phyloP scores from a whole-genome alignment of 2,329 filamentous ascomycete species.

The Thermothelomyces thermophilus region DNA sequence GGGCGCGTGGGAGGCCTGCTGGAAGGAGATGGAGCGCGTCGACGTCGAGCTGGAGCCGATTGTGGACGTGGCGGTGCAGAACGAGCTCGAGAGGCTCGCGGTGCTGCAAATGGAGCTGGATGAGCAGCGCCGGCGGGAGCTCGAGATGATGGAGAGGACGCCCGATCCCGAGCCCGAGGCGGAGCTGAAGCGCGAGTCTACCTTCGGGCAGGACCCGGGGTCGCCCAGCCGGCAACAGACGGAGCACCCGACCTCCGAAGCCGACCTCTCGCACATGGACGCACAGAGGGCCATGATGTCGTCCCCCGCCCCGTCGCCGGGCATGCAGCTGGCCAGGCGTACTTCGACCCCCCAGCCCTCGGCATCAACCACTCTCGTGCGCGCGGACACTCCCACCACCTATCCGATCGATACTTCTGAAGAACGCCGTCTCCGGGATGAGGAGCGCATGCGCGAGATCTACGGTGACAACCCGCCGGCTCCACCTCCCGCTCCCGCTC shows the following conservation, averaged over 20 bases:
- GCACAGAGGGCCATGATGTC: constrained; percentile 3
- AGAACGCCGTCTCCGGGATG: constrained; percentile 38
- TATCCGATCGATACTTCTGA: constrained; percentile 24
- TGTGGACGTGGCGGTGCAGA: constrained; percentile 52
- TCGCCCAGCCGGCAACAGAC: constrained; percentile 26
- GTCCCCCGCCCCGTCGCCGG: constrained; percentile 12
- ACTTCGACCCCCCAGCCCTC: constrained; percentile 18
- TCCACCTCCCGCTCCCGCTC: constrained; percentile 8
- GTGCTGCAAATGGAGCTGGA: constrained; percentile 36
- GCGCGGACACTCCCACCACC: constrained; percentile 10
- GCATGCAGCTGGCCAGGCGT: constrained; percentile 13
- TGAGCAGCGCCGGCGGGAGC: constrained; percentile 28
- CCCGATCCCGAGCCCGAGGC: constrained; percentile 12
- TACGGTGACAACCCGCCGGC: constrained; percentile 34
- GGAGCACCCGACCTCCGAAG: constrained; percentile 15
- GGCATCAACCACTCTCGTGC: constrained; percentile 14
- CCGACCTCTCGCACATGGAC: not conserved
- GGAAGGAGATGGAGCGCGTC: constrained; percentile 98
- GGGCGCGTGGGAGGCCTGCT: constrained; percentile 87
- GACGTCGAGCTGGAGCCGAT: constrained; percentile 85
- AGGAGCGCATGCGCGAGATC: constrained; percentile 48
- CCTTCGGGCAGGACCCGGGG: not conserved
- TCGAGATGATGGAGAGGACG: constrained; percentile 15
- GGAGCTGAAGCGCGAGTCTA: not conserved
- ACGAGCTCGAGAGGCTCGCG: constrained; percentile 53